A percentile compares a stretch with the other conserved stretches of the same genome.
Conservation (phyloP, 2,329 filamentous ascomycete genomes). For the Tolypocladium sp. region DNA sequence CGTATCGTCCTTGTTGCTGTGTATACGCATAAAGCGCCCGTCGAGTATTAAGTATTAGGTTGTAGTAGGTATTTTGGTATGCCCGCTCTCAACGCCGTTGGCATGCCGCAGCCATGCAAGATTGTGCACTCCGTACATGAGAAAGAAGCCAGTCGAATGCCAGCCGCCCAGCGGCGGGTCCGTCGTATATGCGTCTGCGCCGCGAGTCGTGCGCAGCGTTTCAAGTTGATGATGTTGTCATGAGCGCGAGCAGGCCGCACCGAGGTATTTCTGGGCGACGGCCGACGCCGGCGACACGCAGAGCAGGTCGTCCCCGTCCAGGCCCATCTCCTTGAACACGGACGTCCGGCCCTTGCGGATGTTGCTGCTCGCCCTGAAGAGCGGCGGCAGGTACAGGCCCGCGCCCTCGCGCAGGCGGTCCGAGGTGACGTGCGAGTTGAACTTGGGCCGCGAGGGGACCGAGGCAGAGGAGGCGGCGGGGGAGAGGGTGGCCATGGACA, state of each 20-base stretch:
- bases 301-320: constrained; percentile 22
- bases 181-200: background rate
- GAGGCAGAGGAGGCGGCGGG: background rate
- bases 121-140: background rate
- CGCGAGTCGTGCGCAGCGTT: background rate
- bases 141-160: background rate
- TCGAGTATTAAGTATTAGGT: background rate
- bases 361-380: constrained; percentile 32
- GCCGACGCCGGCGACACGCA: background rate
- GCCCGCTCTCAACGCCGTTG: background rate
- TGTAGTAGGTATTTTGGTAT: background rate
- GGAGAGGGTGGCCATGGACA: background rate
- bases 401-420: constrained; percentile 42
- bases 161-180: background rate
- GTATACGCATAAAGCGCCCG: background rate
- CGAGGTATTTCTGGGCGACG: background rate
- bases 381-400: constrained; percentile 23
- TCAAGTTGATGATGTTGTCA: background rate
- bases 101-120: background rate
- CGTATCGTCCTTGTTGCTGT: background rate
- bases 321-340: constrained; percentile 42
- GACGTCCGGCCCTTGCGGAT: constrained; percentile 41
- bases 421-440: constrained; percentile 40
- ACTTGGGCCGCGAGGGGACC: constrained; percentile 30
- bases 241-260: background rate